Evolutionary conservation across 805 yeast genomes (phyloP), one percentile per base, ranked within the genome.

Genomic region (Candida pseudofarinosa): DNA sequence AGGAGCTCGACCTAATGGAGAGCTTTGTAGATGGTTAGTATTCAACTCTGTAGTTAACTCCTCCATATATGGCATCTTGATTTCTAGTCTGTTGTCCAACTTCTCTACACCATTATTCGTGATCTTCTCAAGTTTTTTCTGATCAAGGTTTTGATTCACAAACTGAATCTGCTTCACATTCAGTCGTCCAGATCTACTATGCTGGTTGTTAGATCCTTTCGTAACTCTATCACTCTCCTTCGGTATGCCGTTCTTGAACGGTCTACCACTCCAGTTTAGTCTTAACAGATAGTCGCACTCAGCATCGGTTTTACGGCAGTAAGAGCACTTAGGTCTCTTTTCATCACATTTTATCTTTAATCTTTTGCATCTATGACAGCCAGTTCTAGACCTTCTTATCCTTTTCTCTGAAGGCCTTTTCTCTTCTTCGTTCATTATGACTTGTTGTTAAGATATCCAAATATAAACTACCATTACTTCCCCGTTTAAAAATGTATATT

Each of bases 201-300:
- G 10, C 6, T 23, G 10, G 6, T 6, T 10, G 6, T 23, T 23
- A 7, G 28, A 7, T 10, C 10, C 10, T 10, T 23, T 23, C 10
- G 6, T 23, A 10, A 23, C 28, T 23, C 10, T 23, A 23, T 10
- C 10, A 6, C 10, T 23, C 10, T 23, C 28, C 6, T 23, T 23
- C 10, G 28, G 28, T 23, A 23, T 23, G 10, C 28, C 10, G 37
- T 67, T 65, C 49, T 77, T 77, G 55, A 69, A 76, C 0, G 87
- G 87, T 38, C 89, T 60, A 0, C 90, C 90, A 15, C 88, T 89
- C 91, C 91, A 85, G 0, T 79, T 74, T 26, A 85, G 63, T 46
- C 73, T 76, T 7, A 85, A 52, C 3, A 81, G 66, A 50, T 85
- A 85, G 53, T 83, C 89, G 60, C 93, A 85, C 13, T 61, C 58